Evolutionary conservation across 2,329 filamentous ascomycete species (phyloP).

Genomic region (Arthroderma uncinatum): DNA sequence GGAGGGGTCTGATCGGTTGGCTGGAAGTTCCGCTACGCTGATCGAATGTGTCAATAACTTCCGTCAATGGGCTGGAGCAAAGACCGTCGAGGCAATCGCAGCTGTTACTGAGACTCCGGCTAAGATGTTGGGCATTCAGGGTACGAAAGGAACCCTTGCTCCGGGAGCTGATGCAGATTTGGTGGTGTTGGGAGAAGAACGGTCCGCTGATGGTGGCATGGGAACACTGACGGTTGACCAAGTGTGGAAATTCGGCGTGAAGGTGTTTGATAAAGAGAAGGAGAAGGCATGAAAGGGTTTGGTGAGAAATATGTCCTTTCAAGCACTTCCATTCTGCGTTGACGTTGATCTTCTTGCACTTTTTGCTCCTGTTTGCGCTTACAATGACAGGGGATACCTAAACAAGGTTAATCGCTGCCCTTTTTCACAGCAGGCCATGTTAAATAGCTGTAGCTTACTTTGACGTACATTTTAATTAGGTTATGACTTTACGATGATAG

Average conservation of each 20-base stretch:
- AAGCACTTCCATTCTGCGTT: not conserved
- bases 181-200: conserved; percentile 29
- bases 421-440: not conserved
- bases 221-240: conserved; percentile 30
- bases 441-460: not conserved
- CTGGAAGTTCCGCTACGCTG: conserved; percentile 48
- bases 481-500: not conserved
- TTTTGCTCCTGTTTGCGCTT: not conserved
- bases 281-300: conserved; percentile 5
- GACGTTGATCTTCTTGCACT: not conserved
- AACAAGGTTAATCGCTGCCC: too few species aligned
- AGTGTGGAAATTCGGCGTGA: conserved; percentile 35
- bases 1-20: conserved; percentile 68
- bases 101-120: conserved; percentile 33
- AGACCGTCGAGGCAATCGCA: conserved; percentile 31
- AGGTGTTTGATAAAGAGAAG: conserved; percentile 30
- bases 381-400: too few species aligned
- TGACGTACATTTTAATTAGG: not conserved
- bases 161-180: conserved; percentile 34
- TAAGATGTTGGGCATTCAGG: conserved; percentile 28
- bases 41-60: conserved; percentile 38
- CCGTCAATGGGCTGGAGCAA: conserved; percentile 31
- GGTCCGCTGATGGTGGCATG: conserved; percentile 19
- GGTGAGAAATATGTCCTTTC: not conserved
- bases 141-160: conserved; percentile 31